Base-by-base conservation (phyloP, 2,329 filamentous ascomycete species). In the Helminthosporium solani region DNA sequence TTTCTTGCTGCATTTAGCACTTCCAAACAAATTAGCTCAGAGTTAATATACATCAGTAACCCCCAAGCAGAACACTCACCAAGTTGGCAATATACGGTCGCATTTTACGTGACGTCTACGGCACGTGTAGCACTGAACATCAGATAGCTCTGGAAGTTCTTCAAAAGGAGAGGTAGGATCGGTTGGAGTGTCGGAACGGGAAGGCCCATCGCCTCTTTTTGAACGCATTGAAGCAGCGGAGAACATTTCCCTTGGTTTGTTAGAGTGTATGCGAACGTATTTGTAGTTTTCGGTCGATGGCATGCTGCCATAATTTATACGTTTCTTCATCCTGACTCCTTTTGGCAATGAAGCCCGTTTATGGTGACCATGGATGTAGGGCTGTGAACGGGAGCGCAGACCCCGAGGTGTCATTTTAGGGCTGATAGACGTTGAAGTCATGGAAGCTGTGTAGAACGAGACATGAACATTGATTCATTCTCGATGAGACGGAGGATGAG, bases 101-200 rank as follows among this genome's bases (percentile, higher is more conserved):
- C 68, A 72, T 38, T 58, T 66, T 20, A 72, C 68, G 41, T 70
- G 64, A n/a, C 69, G 52, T 28, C 61, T 50, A 21, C 61, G 61
- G 54, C 67, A 72, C 4, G 60, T 63, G 31, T 68, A 68, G 42
- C 69, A 72, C 16, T 42, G 52, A 5, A 59, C 58, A 40, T 60
- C 51, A 4, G 58, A 60, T 14, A 53, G 27, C 19, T 59, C 51
- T n/a, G 44, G 43, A 16, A 47, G 27, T 16, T 50, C 49, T 7
- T 50, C n/a, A n/a, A n/a, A n/a, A n/a, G n/a, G n/a, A n/a, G n/a
- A n/a, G n/a, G n/a, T n/a, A n/a, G n/a, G n/a, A n/a, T n/a, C 38
- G 19, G 15, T 34, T 18, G 47, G 47, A 16, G 45, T 44, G 39
- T 34, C 21, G 33, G 46, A 33, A n/a, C 50, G 46, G 16, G 46